Conservation (phyloP, 177 flowering plant genomes). For the Vitis hybrid region DNA sequence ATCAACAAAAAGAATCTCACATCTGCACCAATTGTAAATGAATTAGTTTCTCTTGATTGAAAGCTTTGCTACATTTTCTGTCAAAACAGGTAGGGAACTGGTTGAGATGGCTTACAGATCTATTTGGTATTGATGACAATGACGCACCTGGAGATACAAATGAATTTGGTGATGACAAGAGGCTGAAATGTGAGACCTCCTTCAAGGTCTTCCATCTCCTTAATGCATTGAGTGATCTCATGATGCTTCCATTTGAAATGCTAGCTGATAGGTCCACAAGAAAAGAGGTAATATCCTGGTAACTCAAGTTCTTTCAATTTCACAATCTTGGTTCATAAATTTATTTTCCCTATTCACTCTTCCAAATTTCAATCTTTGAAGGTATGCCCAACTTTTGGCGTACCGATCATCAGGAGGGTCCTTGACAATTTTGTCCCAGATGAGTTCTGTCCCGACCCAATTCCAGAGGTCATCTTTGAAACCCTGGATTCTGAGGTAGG, state of each 20-base stretch:
- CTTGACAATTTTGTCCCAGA: conserved; percentile 59
- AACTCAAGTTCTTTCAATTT: neutral
- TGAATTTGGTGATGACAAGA: conserved; percentile 21
- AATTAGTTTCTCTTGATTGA: neutral
- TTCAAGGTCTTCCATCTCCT: conserved; percentile 81
- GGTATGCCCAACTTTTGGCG: conserved; percentile 59
- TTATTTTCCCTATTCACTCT: conserved; percentile 2
- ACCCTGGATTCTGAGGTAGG: conserved; percentile 53
- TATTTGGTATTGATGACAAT: conserved; percentile 70
- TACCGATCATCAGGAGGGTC: conserved; percentile 43
- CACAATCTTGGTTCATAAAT: neutral
- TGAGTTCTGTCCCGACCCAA: conserved; percentile 55
- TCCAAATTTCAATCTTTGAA: conserved; percentile 16
- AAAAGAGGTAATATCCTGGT: conserved; percentile 61
- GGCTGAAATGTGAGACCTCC: conserved; percentile 35
- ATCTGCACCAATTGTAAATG: neutral
- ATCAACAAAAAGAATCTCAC: neutral
- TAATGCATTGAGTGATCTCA: conserved; percentile 83
- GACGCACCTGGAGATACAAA: conserved; percentile 37
- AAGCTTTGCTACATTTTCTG: neutral
- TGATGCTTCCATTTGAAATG: conserved; percentile 95
- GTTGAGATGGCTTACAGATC: conserved; percentile 90
- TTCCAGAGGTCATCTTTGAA: conserved; percentile 42
- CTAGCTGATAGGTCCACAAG: conserved; percentile 65
- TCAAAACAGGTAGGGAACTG: conserved; percentile 73